Evolutionary conservation across 2,329 filamentous ascomycete species (phyloP).

Genomic region (Colletotrichum gigasporum): DNA sequence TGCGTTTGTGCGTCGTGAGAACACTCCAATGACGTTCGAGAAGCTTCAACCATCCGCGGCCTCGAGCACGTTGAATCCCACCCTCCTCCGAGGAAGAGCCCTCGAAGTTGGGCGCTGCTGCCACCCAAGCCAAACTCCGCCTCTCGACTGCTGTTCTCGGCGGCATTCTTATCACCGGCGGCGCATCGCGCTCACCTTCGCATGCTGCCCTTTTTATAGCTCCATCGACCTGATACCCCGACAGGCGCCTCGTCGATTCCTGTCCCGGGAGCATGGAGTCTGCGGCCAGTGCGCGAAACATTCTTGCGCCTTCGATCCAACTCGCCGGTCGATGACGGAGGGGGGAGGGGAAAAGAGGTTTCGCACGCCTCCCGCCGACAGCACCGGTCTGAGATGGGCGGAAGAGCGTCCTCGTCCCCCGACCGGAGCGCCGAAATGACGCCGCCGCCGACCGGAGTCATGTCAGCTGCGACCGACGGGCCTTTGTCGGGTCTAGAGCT

Average conservation of each 20-base stretch:
- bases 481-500: not conserved
- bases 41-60: not conserved
- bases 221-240: not conserved
- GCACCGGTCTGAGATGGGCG: not conserved
- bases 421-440: slow-evolving; percentile 8
- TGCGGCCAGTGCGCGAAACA: not conserved
- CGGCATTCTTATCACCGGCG: not conserved
- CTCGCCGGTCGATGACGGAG: not conserved
- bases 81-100: too few species aligned
- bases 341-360: not conserved
- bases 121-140: not conserved
- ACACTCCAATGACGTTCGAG: not conserved
- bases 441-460: not conserved
- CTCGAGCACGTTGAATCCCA: not conserved
- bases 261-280: not conserved
- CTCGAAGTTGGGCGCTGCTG: too few species aligned
- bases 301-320: not conserved
- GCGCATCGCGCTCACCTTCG: not conserved
- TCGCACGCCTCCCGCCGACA: not conserved
- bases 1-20: not conserved
- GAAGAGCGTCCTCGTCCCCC: not conserved
- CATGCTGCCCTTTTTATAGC: not conserved
- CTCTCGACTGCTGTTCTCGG: not conserved
- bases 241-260: slow-evolving; percentile 5
- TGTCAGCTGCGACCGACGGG: not conserved